These are phyloP conservation scores for Naganishia vaughanmartiniae DNA, from an alignment of 768 basidiomycete genomes.

Conservation along the genomic window DNA sequence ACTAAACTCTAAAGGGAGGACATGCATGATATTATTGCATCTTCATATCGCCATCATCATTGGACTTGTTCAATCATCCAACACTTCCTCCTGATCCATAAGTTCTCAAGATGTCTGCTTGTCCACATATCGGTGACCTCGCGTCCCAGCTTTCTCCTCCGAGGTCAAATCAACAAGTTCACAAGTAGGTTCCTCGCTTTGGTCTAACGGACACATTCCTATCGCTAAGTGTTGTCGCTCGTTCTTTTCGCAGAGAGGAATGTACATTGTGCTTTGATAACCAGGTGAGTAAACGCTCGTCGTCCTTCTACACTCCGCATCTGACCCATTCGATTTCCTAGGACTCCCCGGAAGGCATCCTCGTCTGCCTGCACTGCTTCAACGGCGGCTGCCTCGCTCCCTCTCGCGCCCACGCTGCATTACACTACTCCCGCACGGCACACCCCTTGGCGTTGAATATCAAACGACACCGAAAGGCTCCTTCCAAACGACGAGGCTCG, in stretches of 20 bases:
- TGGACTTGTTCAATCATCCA: background rate
- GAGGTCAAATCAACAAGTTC: slow-evolving; percentile 67
- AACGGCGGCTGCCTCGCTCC: slow-evolving; percentile 75
- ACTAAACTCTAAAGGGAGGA: too few species aligned
- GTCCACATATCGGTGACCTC: slow-evolving; percentile 58
- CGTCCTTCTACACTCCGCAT: background rate
- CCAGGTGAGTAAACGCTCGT: slow-evolving; percentile 60
- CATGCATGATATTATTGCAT: too few species aligned
- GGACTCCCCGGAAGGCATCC: slow-evolving; percentile 73
- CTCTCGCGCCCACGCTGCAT: slow-evolving; percentile 66
- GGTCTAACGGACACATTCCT: too few species aligned
- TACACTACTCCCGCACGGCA: slow-evolving; percentile 68
- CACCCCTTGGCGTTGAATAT: slow-evolving; percentile 80
- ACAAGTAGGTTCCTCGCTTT: slow-evolving; percentile 48
- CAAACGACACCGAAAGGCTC: slow-evolving; percentile 66
- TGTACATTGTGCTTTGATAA: slow-evolving; percentile 96
- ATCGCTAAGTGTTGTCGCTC: background rate
- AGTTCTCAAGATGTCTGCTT: slow-evolving; percentile 40
- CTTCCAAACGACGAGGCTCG: slow-evolving; percentile 1
- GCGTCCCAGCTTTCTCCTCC: slow-evolving; percentile 61
- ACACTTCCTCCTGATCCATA: background rate
- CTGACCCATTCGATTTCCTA: slow-evolving; percentile 46
- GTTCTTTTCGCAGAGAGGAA: slow-evolving; percentile 63
- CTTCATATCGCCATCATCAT: background rate
- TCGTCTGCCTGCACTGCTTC: slow-evolving; percentile 89